Conservation (phyloP, 1,284 basidiomycete genomes). For the Trametes hirsuta region DNA sequence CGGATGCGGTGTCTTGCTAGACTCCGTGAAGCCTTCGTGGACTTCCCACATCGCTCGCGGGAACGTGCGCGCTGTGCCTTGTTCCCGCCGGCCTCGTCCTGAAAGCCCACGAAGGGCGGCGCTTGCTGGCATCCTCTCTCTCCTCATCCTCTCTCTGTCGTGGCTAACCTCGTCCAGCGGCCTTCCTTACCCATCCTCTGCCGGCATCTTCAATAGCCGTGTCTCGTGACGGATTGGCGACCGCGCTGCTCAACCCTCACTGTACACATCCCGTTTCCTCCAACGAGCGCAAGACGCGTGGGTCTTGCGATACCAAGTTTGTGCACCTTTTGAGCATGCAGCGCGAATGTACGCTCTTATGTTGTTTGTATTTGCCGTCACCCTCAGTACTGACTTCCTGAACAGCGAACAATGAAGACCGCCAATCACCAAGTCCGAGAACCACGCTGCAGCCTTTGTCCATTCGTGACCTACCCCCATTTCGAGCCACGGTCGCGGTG, state of each 20-base stretch:
- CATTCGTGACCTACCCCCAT: conserved; percentile 9
- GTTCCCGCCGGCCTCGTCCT: conserved; percentile 4
- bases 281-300: not conserved
- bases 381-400: not conserved
- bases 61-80: conserved; percentile 10
- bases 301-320: not conserved
- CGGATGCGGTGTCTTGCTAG: not conserved
- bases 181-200: not conserved
- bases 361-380: not conserved
- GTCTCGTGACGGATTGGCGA: not conserved
- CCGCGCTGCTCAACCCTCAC: not conserved
- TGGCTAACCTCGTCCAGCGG: not conserved
- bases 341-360: not conserved
- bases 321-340: not conserved
- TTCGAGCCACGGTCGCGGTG: not conserved
- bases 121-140: not conserved
- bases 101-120: not conserved
- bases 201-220: not conserved
- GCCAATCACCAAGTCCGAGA: conserved; percentile 4
- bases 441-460: conserved; percentile 7
- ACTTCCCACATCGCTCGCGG: conserved; percentile 1
- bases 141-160: not conserved
- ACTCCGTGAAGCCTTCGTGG: conserved; percentile 3
- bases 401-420: conserved; percentile 3
- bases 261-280: not conserved